Evolutionary conservation across 2,329 filamentous ascomycete genomes (phyloP).

Genomic region (Thelonectria olida): DNA sequence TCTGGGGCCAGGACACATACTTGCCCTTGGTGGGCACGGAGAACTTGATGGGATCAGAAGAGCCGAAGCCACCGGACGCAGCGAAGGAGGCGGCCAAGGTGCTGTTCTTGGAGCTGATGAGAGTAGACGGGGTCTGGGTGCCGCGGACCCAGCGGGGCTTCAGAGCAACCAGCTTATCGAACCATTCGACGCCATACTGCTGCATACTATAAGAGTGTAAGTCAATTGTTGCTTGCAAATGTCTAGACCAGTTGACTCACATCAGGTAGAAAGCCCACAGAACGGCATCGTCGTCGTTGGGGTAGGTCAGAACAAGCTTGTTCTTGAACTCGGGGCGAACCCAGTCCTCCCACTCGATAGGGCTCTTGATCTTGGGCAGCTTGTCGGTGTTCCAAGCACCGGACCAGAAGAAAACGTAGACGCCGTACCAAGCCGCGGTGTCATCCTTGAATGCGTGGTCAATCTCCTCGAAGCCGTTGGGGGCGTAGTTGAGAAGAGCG

Average conservation of each 20-base stretch:
- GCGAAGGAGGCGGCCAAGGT: conserved; percentile 49
- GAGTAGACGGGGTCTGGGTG: conserved; percentile 51
- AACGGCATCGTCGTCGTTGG: conserved; percentile 67
- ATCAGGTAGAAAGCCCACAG: conserved; percentile 60
- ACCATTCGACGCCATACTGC: conserved; percentile 55
- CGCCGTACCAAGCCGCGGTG: conserved; percentile 50
- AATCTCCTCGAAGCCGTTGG: conserved; percentile 55
- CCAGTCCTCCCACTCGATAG: conserved; percentile 51
- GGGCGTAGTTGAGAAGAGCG: conserved; percentile 59
- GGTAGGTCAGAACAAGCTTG: conserved; percentile 64
- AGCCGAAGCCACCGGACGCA: conserved; percentile 27
- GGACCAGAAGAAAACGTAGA: conserved; percentile 50
- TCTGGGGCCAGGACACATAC: conserved; percentile 60
- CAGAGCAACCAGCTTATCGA: conserved; percentile 56
- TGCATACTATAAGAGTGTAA: conserved; percentile 40
- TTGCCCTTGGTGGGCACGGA: conserved; percentile 47
- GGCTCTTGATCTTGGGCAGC: conserved; percentile 43
- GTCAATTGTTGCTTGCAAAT: neutral
- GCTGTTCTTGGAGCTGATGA: conserved; percentile 43
- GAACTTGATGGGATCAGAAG: conserved; percentile 31
- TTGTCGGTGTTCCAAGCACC: conserved; percentile 43
- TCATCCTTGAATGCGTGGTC: conserved; percentile 48
- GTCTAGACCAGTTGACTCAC: conserved; percentile 43
- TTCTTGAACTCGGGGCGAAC: conserved; percentile 60
- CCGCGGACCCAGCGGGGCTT: conserved; percentile 64